phyloP scores from a whole-genome alignment of 1,284 basidiomycete species.

The Heterobasidion parviporum region DNA sequence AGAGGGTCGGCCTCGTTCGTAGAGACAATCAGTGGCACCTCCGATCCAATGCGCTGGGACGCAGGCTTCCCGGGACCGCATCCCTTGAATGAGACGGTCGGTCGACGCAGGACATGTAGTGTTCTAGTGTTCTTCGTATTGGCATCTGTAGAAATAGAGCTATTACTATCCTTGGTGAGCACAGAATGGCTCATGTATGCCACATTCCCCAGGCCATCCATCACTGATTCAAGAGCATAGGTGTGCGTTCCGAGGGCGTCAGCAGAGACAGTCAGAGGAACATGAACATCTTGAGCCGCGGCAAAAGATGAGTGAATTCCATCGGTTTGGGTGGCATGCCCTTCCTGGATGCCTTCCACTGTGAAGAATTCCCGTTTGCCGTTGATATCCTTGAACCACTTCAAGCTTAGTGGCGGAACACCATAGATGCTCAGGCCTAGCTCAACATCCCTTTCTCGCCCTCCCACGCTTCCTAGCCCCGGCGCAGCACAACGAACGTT shows the following conservation, averaged over 20 bases:
- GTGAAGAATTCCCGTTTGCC: slow-evolving; percentile 58
- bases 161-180: slow-evolving; percentile 4
- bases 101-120: slow-evolving; percentile 70
- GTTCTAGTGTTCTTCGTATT: slow-evolving; percentile 52
- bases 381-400: slow-evolving; percentile 66
- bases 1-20: slow-evolving; percentile 43
- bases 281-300: slow-evolving; percentile 46
- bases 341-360: slow-evolving; percentile 79
- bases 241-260: slow-evolving; percentile 55
- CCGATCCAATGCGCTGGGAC: slow-evolving; percentile 66
- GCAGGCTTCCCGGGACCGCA: slow-evolving; percentile 71
- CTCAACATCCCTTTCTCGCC: slow-evolving; percentile 54
- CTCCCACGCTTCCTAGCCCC: slow-evolving; percentile 26
- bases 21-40: slow-evolving; percentile 43
- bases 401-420: slow-evolving; percentile 71
- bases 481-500: slow-evolving; percentile 53
- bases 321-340: slow-evolving; percentile 21
- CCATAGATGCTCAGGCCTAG: slow-evolving; percentile 67
- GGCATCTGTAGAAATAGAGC: slow-evolving; percentile 10
- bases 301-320: slow-evolving; percentile 10
- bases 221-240: slow-evolving; percentile 66
- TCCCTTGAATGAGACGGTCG: slow-evolving; percentile 64
- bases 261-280: slow-evolving; percentile 62
- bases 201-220: slow-evolving; percentile 68
- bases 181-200: slow-evolving; percentile 12